These are phyloP conservation scores for Abelmoschus esculentus DNA, from an alignment of 345 rosid genomes.

Conservation along the genomic window DNA sequence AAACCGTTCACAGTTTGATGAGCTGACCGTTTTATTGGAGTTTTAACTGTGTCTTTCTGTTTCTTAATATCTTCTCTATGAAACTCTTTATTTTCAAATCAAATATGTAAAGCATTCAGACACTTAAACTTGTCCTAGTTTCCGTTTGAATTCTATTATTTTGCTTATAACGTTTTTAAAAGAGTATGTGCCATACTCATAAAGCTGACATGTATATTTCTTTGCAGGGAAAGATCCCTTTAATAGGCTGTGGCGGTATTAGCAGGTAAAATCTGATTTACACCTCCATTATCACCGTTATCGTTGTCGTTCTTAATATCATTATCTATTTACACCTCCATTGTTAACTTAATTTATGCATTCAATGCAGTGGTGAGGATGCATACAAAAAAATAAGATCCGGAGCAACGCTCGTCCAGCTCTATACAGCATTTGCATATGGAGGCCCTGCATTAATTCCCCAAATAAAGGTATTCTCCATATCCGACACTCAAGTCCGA, in stretches of 20 bases:
- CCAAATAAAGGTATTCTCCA: constrained; percentile 55
- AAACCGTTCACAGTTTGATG: neutral
- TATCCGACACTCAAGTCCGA: neutral
- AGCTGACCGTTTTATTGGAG: neutral
- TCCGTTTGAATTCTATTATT: neutral
- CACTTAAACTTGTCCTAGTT: neutral
- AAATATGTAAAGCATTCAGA: neutral
- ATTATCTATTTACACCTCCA: neutral
- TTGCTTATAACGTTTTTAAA: neutral
- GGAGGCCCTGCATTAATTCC: constrained; percentile 98
- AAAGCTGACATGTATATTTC: constrained; percentile 11
- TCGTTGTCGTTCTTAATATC: too few relatives aligned
- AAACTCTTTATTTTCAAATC: neutral
- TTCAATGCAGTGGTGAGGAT: constrained; percentile 79
- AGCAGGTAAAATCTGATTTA: constrained; percentile 46
- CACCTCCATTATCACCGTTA: neutral
- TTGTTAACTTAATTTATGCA: neutral
- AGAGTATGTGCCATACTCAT: neutral
- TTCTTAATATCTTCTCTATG: neutral
- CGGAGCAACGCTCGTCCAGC: constrained; percentile 95
- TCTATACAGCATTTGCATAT: constrained; percentile 86
- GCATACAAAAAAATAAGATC: constrained; percentile 91
- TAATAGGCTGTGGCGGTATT: constrained; percentile 91
- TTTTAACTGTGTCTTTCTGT: neutral
- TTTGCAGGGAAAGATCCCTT: constrained; percentile 81